A percentile compares a stretch with the other conserved stretches of the same genome.
Conservation (phyloP, 139 green algal genomes). For the Picochlorum sp. region DNA sequence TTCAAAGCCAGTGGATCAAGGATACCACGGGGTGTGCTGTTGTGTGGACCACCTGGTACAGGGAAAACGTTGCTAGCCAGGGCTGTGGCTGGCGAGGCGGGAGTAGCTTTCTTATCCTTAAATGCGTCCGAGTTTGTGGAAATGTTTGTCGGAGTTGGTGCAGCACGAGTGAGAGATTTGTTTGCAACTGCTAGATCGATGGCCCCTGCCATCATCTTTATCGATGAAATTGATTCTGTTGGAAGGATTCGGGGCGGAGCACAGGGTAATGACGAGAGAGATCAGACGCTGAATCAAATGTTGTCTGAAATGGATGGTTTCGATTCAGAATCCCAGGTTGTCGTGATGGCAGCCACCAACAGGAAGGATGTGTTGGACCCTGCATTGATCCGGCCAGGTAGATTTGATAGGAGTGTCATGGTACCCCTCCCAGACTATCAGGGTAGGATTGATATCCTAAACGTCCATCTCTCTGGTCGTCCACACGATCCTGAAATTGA, state of each 20-base stretch:
- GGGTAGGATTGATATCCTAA: slow-evolving; percentile 65
- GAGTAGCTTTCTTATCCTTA: slow-evolving; percentile 74
- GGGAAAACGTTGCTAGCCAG: slow-evolving; percentile 57
- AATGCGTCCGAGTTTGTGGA: slow-evolving; percentile 95
- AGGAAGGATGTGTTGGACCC: slow-evolving; percentile 85
- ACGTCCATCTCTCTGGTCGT: slow-evolving; percentile 39
- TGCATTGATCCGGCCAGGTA: slow-evolving; percentile 75
- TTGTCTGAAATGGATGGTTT: slow-evolving; percentile 92
- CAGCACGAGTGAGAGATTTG: slow-evolving; percentile 86
- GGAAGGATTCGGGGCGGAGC: slow-evolving; percentile 54
- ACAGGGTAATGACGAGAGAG: slow-evolving; percentile 81
- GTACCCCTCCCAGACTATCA: slow-evolving; percentile 66
- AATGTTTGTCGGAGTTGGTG: slow-evolving; percentile 97
- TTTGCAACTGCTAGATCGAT: slow-evolving; percentile 74
- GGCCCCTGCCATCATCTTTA: slow-evolving; percentile 91
- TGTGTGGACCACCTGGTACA: slow-evolving; percentile 59
- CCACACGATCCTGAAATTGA: slow-evolving; percentile 30
- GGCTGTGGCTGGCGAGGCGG: slow-evolving; percentile 74
- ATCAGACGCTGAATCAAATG: slow-evolving; percentile 91
- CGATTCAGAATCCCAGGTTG: slow-evolving; percentile 57
- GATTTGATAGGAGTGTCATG: slow-evolving; percentile 78
- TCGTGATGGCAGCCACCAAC: slow-evolving; percentile 93
- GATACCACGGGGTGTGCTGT: slow-evolving; percentile 54
- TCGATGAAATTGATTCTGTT: slow-evolving; percentile 94
- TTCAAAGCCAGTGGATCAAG: slow-evolving; percentile 53